These are phyloP conservation scores for Omphalea diandra DNA, from an alignment of 441 rosid species.

Conservation along the genomic window DNA sequence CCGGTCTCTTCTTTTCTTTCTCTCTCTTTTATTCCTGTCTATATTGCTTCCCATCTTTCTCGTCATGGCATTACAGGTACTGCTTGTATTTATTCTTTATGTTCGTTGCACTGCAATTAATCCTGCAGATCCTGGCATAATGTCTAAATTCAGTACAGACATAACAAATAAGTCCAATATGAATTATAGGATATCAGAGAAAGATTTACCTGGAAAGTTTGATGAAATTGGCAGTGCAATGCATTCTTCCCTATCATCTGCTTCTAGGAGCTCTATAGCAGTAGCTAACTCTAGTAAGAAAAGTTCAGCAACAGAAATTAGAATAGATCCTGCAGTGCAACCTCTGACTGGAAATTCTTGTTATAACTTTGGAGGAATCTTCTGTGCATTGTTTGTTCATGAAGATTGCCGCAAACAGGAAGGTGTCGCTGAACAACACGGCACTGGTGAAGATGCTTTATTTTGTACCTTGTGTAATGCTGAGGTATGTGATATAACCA, in stretches of 20 bases:
- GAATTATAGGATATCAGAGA: slow-evolving; percentile 38
- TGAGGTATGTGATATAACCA: slow-evolving; percentile 46
- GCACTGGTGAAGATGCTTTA: slow-evolving; percentile 62
- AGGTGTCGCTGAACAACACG: slow-evolving; percentile 47
- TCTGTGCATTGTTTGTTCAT: slow-evolving; percentile 60
- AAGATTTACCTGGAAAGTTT: slow-evolving; percentile 44
- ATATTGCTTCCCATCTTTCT: not conserved
- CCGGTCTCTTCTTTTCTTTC: not conserved
- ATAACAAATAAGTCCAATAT: slow-evolving; percentile 44
- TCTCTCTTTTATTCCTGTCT: not conserved
- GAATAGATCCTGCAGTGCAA: slow-evolving; percentile 28
- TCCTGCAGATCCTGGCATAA: slow-evolving; percentile 96
- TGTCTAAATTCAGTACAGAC: slow-evolving; percentile 44
- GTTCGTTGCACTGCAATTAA: slow-evolving; percentile 88
- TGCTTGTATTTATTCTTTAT: slow-evolving; percentile 76
- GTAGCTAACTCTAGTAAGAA: slow-evolving; percentile 62
- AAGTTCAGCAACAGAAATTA: slow-evolving; percentile 59
- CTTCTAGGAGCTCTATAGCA: slow-evolving; percentile 65
- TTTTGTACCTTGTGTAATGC: slow-evolving; percentile 96
- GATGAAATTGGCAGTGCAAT: slow-evolving; percentile 59
- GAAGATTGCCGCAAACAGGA: slow-evolving; percentile 81
- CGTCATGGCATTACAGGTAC: slow-evolving; percentile 46
- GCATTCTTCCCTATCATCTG: slow-evolving; percentile 73
- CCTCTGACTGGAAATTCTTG: slow-evolving; percentile 35
- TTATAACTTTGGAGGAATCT: slow-evolving; percentile 46